Base-by-base conservation (phyloP, 306 rosid genomes). In the Amphicarpaea edgeworthii region DNA sequence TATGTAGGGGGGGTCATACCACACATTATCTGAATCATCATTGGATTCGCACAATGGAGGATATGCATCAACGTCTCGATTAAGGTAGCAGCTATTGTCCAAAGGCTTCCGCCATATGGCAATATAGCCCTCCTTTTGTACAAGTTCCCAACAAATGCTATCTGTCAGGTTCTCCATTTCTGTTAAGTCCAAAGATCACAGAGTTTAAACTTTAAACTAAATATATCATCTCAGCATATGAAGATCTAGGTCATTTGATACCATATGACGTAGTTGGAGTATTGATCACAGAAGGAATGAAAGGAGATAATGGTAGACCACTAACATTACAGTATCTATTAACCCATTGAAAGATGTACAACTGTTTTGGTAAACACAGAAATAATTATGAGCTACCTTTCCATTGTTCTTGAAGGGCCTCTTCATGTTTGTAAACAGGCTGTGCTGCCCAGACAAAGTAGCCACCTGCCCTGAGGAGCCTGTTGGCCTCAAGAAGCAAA, bases 371-470 rank as follows among this genome's bases (percentile, higher is more conserved):
- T 24, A 24, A 79, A 34, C 62, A 61, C 21, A 59, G 16, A 71
- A 73, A 70, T 11, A 73, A 70, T 11, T 24, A 28, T 70, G 65
- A 77, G 68, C 61, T 83, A 93, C 98, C 98, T 93, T 85, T 84
- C 98, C 98, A 89, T 82, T 93, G 92, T 82, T 83, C 87, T 76
- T 80, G 89, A 68, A 91, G 90, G 82, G 67, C 66, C 59, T 84
- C 90, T 83, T 89, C 92, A 54, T 86, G 92, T 79, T 89, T 91
- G 81, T 91, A 85, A 67, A 93, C 93, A 12, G 96, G 96, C 77
- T 93, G 96, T 16, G 96, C 97, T 12, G 97, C 97, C 98, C 98
- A 93, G 16, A 88, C 91, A 83, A 91, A 93, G 81, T 93, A 88
- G 46, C 94, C 93, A 73, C 98, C 97, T 0, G 93, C 93, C 81